Conservation (phyloP, 2,329 filamentous ascomycete genomes). For the Ilyonectria robusta region DNA sequence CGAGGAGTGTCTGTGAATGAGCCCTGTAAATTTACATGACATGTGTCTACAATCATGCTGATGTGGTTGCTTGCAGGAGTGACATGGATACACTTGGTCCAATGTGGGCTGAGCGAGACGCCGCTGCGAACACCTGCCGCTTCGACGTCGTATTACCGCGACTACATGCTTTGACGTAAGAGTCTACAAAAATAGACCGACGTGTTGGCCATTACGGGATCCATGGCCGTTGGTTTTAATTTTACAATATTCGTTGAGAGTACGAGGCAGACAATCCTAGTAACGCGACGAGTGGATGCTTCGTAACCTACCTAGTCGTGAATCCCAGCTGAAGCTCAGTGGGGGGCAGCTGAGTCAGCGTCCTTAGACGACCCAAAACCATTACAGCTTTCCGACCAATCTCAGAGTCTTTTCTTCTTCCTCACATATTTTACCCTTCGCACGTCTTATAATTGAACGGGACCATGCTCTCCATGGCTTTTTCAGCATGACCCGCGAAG, state of each 20-base stretch:
- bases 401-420: conserved; percentile 45
- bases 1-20: neutral
- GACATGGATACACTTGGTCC: conserved; percentile 17
- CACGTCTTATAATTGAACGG: conserved; percentile 53
- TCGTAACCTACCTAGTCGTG: neutral
- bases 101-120: conserved; percentile 15
- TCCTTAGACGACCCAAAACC: conserved; percentile 25
- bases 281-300: neutral
- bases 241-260: neutral
- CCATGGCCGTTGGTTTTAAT: neutral
- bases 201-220: too few relatives aligned
- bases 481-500: conserved; percentile 65
- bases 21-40: neutral
- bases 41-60: conserved; percentile 12
- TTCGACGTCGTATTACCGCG: conserved; percentile 4
- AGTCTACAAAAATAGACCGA: neutral
- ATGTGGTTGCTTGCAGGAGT: conserved; percentile 9
- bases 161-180: neutral
- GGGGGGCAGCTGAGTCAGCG: conserved; percentile 42
- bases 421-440: conserved; percentile 61
- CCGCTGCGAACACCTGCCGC: conserved; percentile 16
- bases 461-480: conserved; percentile 55
- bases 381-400: conserved; percentile 26
- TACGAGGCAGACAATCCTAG: neutral
- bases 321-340: conserved; percentile 5